Evolutionary conservation across 2,329 filamentous ascomycete species (phyloP), one percentile per base, ranked within the genome.

Genomic region (Graphilbum sp.): DNA sequence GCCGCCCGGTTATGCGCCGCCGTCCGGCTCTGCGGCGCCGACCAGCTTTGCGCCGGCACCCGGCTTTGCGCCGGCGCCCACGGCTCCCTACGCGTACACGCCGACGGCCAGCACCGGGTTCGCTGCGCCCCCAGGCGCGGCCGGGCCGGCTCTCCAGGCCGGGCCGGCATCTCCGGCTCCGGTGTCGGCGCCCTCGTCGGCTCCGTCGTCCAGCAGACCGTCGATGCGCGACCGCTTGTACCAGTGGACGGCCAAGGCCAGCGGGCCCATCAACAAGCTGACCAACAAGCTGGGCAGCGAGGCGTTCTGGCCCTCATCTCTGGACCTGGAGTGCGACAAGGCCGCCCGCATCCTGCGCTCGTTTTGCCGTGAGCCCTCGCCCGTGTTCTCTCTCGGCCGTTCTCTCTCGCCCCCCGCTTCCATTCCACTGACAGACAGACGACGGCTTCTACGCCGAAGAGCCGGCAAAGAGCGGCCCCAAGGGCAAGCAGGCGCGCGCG

Each of bases 341-440:
- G 78, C 78, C 15, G 80, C 80, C 32, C 64, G 79, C 16, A 85
- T 86, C 35, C 56, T 86, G 36, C 69, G 74, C 51, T 79, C 74
- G 44, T 86, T 85, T 56, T 83, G 78, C 62, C 85, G 54, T 88
- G n/a, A n/a, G n/a, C n/a, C n/a, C n/a, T n/a, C n/a, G n/a, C n/a
- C n/a, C n/a, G n/a, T n/a, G n/a, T 32, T 27, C 24, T 15, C 82
- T 19, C 5, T 32, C 24, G 12, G 21, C 7, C 13, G 7, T 29
- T 13, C 13, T 29, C 13, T 15, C 13, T 29, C 5, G 27, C 7
- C 5, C 10, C 13, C 5, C 27, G 6, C 13, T 12, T 29, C 27
- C 27, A 24, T 11, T 24, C 6, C 11, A 7, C 25, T 38, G 27
- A 38, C 25, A n/a, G 11, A 5, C 34, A 56, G 52, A 52, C 43